Percentiles rank a stretch among this genome's conserved stretches.
These are phyloP conservation scores for Claviceps humidiphila DNA, from an alignment of 2,329 filamentous ascomycete species.

Conservation along the genomic window DNA sequence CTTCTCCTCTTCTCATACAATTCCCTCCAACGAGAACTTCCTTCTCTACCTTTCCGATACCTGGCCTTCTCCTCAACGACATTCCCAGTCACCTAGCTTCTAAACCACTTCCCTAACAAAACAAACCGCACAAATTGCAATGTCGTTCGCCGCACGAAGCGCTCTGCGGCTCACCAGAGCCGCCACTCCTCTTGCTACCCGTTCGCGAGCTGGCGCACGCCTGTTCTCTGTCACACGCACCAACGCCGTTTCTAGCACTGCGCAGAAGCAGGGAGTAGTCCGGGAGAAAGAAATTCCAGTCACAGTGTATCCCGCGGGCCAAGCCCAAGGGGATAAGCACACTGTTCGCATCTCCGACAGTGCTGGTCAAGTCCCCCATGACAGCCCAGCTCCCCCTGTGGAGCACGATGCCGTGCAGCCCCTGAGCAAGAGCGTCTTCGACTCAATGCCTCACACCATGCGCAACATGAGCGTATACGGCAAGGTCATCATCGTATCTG, in stretches of 20 bases:
- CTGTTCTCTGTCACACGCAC: conserved; percentile 20
- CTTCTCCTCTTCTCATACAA: no score
- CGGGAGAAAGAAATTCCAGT: conserved; percentile 45
- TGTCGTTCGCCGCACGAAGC: conserved; percentile 24
- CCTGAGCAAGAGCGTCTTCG: conserved; percentile 38
- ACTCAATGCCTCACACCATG: conserved; percentile 49
- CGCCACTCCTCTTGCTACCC: conserved; percentile 14
- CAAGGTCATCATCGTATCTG: conserved; percentile 62
- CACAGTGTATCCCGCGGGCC: conserved; percentile 33
- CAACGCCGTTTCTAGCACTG: conserved; percentile 23
- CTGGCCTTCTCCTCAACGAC: no score
- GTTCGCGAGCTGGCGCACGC: conserved; percentile 15
- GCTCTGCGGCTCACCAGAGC: conserved; percentile 20
- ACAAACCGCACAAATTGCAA: conserved; percentile 10
- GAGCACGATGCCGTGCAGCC: conserved; percentile 38
- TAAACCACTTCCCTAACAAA: neutral
- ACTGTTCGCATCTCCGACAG: conserved; percentile 37
- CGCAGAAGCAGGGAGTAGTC: conserved; percentile 37
- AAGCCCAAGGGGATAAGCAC: conserved; percentile 42
- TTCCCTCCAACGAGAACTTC: no score
- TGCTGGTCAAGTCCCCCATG: conserved; percentile 28
- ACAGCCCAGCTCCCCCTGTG: conserved; percentile 23
- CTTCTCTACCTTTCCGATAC: no score
- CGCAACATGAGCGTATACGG: conserved; percentile 55
- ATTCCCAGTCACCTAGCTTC: no score